Conservation (phyloP, 2,329 filamentous ascomycete genomes). For the Talaromyces sp. region DNA sequence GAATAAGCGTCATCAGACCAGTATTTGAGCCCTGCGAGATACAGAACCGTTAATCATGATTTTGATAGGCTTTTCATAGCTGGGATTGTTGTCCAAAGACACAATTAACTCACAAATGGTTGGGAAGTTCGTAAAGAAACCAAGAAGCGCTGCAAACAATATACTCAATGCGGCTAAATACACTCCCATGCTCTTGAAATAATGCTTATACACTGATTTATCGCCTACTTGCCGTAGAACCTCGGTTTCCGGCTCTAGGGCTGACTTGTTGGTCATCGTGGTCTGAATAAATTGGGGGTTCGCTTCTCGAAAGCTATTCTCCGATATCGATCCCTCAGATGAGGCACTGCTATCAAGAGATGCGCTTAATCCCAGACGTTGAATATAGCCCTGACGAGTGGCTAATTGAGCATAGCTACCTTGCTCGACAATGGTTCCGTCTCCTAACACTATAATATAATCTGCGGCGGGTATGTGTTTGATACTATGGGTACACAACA, state of each 20-base stretch:
- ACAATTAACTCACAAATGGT: conserved; percentile 25
- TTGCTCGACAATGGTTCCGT: conserved; percentile 40
- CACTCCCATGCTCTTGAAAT: conserved; percentile 25
- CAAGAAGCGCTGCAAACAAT: conserved; percentile 24
- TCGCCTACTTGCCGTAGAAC: conserved; percentile 38
- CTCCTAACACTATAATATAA: conserved; percentile 40
- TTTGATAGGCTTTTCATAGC: not conserved
- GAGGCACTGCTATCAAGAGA: not conserved
- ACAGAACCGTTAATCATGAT: not conserved
- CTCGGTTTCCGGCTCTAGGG: conserved; percentile 17
- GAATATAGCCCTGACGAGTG: conserved; percentile 7
- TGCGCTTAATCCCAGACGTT: conserved; percentile 9
- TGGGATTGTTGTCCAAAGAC: not conserved
- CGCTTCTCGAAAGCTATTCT: not conserved
- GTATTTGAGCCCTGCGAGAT: conserved; percentile 18
- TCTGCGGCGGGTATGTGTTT: conserved; percentile 27
- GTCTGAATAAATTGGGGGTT: not conserved
- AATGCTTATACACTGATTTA: conserved; percentile 24
- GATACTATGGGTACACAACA: conserved; percentile 14
- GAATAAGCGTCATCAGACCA: conserved; percentile 24
- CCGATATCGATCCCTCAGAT: not conserved
- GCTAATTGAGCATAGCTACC: conserved; percentile 38
- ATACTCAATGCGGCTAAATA: conserved; percentile 17
- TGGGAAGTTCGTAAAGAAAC: conserved; percentile 27
- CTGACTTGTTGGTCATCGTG: not conserved